A percentile compares a stretch with the other conserved stretches of the same genome.
phyloP scores from a whole-genome alignment of 2,329 filamentous ascomycete genomes.

The Zymoseptoria passerinii region DNA sequence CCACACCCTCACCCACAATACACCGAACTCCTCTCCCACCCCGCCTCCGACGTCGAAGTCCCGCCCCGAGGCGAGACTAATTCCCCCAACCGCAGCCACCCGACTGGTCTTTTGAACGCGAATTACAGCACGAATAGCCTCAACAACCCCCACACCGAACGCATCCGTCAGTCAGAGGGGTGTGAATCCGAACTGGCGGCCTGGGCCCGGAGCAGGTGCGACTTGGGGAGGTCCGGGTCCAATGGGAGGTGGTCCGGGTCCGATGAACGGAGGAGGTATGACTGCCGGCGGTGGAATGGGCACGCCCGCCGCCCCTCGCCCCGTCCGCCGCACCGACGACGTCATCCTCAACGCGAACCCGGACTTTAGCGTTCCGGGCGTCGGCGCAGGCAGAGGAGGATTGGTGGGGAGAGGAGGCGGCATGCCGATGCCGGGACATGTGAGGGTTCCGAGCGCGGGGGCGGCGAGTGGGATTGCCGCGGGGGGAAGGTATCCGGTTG shows the following conservation, averaged over 20 bases:
- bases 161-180: slow-evolving; percentile 77
- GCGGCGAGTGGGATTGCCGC: slow-evolving; percentile 22
- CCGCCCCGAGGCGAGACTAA: not conserved
- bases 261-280: slow-evolving; percentile 1
- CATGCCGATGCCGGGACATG: not conserved
- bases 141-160: slow-evolving; percentile 48
- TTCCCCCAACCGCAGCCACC: not conserved
- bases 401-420: slow-evolving; percentile 11
- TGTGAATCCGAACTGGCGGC: slow-evolving; percentile 81
- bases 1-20: slow-evolving; percentile 1
- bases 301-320: slow-evolving; percentile 23
- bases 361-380: slow-evolving; percentile 66
- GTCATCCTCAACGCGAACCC: slow-evolving; percentile 71
- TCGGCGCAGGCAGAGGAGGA: slow-evolving; percentile 28
- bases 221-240: slow-evolving; percentile 2
- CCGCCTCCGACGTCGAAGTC: not conserved
- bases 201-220: slow-evolving; percentile 18
- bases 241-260: slow-evolving; percentile 3
- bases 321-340: slow-evolving; percentile 51
- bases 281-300: slow-evolving; percentile 5
- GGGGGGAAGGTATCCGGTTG: slow-evolving; percentile 24
- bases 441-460: not conserved
- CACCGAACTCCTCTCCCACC: not conserved
- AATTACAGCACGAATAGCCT: not conserved
- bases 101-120: slow-evolving; percentile 6